Conservation (phyloP, 352 stramenopile species). For the Pythium phragmiticola region DNA sequence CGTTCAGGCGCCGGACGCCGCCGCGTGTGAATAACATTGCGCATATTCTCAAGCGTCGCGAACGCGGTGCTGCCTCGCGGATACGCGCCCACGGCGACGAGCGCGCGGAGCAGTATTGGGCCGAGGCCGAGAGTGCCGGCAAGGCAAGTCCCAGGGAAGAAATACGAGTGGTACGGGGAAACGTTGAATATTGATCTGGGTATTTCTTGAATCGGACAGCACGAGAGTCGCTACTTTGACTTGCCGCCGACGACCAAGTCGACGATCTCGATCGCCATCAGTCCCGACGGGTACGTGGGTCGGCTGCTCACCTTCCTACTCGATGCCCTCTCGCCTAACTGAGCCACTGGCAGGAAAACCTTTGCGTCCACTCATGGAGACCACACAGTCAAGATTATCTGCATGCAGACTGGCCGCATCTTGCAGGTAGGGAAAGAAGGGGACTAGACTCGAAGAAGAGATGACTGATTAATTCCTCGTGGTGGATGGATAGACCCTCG, state of each 20-base stretch:
- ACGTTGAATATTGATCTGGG: not conserved
- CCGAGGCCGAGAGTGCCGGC: constrained; percentile 67
- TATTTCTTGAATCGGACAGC: constrained; percentile 31
- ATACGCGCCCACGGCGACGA: constrained; percentile 51
- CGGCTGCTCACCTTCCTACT: too few relatives aligned
- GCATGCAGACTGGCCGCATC: constrained; percentile 84
- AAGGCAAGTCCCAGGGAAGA: constrained; percentile 42
- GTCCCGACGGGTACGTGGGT: constrained; percentile 63
- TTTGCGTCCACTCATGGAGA: constrained; percentile 98
- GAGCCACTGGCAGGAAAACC: constrained; percentile 51
- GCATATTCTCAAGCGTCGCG: constrained; percentile 54
- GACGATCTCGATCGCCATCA: constrained; percentile 87
- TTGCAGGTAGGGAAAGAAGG: constrained; percentile 51
- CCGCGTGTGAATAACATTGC: constrained; percentile 63
- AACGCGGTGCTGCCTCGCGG: constrained; percentile 41
- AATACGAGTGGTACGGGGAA: too few relatives aligned
- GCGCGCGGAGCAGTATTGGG: constrained; percentile 70
- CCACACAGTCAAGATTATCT: constrained; percentile 98
- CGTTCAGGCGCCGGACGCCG: constrained; percentile 58
- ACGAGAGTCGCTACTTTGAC: constrained; percentile 85
- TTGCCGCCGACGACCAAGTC: constrained; percentile 85
- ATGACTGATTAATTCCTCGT: not conserved
- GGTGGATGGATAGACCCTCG: constrained; percentile 52
- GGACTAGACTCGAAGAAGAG: not conserved
- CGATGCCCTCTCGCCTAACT: too few relatives aligned